Percentiles rank a stretch among this genome's conserved stretches.
phyloP scores from a whole-genome alignment of 164 flowering plant genomes.

The Taxillus chinensis region DNA sequence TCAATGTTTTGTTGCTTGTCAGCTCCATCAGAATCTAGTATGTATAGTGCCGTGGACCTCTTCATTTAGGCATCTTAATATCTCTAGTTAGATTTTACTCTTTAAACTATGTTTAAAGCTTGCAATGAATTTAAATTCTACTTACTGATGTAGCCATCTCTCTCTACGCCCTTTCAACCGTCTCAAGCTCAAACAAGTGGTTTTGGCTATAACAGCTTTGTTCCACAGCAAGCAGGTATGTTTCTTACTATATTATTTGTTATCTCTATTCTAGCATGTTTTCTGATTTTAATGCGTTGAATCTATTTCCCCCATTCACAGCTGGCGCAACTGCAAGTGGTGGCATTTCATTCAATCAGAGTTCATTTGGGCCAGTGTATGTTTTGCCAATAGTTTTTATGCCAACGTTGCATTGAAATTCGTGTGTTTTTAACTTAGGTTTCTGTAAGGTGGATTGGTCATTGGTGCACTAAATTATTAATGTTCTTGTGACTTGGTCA shows the following conservation, averaged over 20 bases:
- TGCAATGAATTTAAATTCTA: neutral
- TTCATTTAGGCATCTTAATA: too few species aligned
- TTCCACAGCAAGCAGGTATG: constrained; percentile 61
- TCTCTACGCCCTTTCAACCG: constrained; percentile 44
- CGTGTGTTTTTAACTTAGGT: constrained; percentile 18
- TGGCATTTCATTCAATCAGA: constrained; percentile 18
- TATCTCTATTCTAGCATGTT: neutral
- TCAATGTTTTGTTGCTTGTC: too few species aligned
- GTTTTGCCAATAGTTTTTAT: neutral
- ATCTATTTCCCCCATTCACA: constrained; percentile 9
- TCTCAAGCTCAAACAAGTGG: constrained; percentile 42
- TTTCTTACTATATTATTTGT: neutral
- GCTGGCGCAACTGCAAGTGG: constrained; percentile 43
- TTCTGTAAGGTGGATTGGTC: too few species aligned
- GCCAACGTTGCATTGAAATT: neutral
- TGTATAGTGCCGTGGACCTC: too few species aligned
- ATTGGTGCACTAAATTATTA: too few species aligned
- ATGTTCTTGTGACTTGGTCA: too few species aligned
- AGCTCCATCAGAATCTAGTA: too few species aligned
- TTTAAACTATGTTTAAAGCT: neutral
- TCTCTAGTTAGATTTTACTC: too few species aligned
- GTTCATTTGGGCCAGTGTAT: neutral
- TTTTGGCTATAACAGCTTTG: constrained; percentile 45
- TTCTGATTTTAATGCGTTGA: neutral
- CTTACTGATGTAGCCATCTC: constrained; percentile 31